A percentile compares a stretch with the other conserved stretches of the same genome.
Evolutionary conservation across 2,329 filamentous ascomycete species (phyloP).

Genomic region (Chalaropsis ovoidea): DNA sequence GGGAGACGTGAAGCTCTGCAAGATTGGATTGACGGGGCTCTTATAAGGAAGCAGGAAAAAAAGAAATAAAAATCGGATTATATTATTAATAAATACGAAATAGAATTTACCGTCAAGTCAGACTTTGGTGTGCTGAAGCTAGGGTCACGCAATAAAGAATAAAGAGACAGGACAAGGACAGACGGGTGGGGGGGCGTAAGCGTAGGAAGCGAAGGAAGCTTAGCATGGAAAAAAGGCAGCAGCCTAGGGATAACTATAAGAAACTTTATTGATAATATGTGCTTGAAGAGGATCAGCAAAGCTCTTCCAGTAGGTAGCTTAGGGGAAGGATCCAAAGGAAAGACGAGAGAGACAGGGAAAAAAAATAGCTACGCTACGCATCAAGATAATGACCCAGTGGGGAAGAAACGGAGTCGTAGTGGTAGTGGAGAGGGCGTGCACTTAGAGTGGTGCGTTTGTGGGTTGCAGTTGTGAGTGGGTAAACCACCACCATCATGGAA

Average conservation of each 20-base stretch:
- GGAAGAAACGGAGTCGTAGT: background rate
- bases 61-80: background rate
- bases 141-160: conserved; percentile 6
- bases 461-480: background rate
- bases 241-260: conserved; percentile 8
- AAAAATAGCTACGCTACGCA: background rate
- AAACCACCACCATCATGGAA: background rate
- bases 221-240: background rate
- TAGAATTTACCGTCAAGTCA: conserved; percentile 3
- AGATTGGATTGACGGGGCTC: background rate
- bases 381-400: conserved; percentile 1
- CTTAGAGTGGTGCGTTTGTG: background rate
- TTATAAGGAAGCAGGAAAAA: background rate
- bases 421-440: background rate
- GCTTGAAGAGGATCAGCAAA: conserved; percentile 20
- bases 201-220: conserved; percentile 10
- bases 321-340: background rate
- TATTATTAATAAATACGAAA: background rate
- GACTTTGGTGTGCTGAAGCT: background rate
- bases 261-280: conserved; percentile 16
- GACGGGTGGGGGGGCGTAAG: background rate
- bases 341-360: background rate
- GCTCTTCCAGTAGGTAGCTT: conserved; percentile 17
- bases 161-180: background rate
- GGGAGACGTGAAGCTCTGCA: background rate